phyloP scores from a whole-genome alignment of 495 filamentous ascomycete genomes.

The Xylaria acuta region DNA sequence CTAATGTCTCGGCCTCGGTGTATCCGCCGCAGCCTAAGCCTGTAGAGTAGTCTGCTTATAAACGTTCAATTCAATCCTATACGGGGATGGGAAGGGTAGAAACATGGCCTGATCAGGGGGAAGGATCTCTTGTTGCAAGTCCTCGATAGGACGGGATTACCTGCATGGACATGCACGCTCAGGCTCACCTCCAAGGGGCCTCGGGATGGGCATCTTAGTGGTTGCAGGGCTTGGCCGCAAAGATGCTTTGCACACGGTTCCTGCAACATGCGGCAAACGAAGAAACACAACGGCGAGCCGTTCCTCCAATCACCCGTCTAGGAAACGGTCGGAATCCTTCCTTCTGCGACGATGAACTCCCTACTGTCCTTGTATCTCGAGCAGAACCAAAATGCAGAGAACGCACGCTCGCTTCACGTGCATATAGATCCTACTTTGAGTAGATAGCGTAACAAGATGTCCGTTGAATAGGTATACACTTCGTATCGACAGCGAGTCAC shows the following conservation, averaged over 20 bases:
- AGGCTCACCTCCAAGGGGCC: conserved; percentile 15
- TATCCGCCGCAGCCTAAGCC: not conserved
- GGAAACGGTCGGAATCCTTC: not conserved
- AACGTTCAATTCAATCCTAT: not conserved
- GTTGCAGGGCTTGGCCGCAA: not conserved
- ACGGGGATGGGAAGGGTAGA: not conserved
- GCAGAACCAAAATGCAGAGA: not conserved
- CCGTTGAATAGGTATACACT: too few relatives aligned
- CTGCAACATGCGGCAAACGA: conserved; percentile 18
- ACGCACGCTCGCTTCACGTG: not conserved
- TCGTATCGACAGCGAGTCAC: not conserved
- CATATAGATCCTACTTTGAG: not conserved
- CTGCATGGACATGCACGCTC: conserved; percentile 23
- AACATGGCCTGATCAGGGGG: conserved; percentile 5
- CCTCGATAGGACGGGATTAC: not conserved
- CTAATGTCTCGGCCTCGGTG: not conserved
- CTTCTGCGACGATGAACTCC: not conserved
- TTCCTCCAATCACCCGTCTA: not conserved
- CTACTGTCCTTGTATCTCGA: not conserved
- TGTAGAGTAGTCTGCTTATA: not conserved
- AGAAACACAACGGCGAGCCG: conserved; percentile 6
- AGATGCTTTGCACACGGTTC: conserved; percentile 10
- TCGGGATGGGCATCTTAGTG: not conserved
- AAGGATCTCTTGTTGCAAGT: conserved; percentile 5
- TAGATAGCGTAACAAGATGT: not conserved